Conservation (phyloP, 2,329 filamentous ascomycete species). For the Botryotinia globosa region DNA sequence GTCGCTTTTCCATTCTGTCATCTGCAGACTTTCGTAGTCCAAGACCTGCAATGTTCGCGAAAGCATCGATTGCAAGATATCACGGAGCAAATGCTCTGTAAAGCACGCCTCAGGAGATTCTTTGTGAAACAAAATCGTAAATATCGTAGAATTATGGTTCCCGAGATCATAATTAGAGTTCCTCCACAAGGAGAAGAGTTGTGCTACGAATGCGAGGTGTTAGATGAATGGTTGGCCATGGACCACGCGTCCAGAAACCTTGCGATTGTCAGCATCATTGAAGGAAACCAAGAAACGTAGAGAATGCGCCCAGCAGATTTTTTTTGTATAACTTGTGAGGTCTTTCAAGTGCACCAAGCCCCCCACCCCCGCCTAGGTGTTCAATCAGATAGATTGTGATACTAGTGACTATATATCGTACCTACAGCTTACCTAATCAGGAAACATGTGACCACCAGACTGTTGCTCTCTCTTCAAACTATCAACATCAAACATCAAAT, state of each 20-base stretch:
- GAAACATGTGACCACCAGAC: neutral
- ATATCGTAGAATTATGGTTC: neutral
- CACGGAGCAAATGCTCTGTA: neutral
- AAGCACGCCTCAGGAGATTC: neutral
- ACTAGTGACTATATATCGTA: neutral
- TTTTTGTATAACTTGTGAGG: neutral
- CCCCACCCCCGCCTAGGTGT: neutral
- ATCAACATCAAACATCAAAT: neutral
- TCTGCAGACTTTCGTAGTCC: neutral
- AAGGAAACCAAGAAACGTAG: neutral
- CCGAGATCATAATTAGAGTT: neutral
- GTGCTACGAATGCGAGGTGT: neutral
- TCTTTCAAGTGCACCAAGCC: neutral
- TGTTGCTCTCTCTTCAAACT: neutral
- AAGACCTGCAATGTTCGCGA: conserved; percentile 5
- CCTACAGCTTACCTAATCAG: neutral
- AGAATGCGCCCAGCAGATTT: neutral
- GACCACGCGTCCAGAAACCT: neutral
- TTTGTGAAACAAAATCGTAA: neutral
- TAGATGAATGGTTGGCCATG: neutral
- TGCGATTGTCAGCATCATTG: neutral
- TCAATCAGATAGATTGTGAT: neutral
- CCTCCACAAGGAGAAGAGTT: neutral
- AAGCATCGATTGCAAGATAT: conserved; percentile 2
- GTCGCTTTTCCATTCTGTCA: neutral